A percentile compares a stretch with the other conserved stretches of the same genome.
These are phyloP conservation scores for Fusarium coicis DNA, from an alignment of 2,329 filamentous ascomycete species.

Conservation along the genomic window DNA sequence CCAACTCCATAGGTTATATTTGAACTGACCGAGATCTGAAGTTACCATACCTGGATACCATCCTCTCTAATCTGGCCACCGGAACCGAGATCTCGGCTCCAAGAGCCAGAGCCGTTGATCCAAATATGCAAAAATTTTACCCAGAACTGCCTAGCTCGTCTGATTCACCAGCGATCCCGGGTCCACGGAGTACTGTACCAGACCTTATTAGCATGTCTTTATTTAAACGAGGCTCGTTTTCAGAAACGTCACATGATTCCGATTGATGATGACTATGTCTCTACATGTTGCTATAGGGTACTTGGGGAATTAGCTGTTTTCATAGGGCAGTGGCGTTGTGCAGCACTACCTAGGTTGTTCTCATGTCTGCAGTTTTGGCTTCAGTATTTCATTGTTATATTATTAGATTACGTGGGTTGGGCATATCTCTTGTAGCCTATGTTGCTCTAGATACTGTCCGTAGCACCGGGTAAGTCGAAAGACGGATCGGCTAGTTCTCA, in stretches of 20 bases:
- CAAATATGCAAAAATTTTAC: conserved; percentile 16
- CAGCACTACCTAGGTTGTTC: conserved; percentile 1
- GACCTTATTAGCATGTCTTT: neutral
- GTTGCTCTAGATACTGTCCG: neutral
- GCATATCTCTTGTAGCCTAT: neutral
- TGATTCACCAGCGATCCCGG: no score
- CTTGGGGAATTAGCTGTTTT: neutral
- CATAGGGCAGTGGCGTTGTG: neutral
- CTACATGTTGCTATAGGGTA: neutral
- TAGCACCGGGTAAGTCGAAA: neutral
- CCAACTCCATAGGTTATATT: neutral
- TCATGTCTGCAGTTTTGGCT: neutral
- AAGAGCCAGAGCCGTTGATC: neutral
- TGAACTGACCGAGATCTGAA: neutral
- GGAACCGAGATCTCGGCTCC: conserved; percentile 30
- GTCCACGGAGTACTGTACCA: neutral
- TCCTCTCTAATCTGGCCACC: neutral
- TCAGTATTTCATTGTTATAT: neutral
- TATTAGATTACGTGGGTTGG: neutral
- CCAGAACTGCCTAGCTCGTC: conserved; percentile 13
- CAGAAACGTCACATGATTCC: neutral
- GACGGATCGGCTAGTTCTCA: neutral
- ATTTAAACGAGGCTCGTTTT: neutral
- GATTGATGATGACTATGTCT: neutral
- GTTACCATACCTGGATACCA: neutral